phyloP scores from a whole-genome alignment of 208 protist species.

The Dictyostelium gargantuum region DNA sequence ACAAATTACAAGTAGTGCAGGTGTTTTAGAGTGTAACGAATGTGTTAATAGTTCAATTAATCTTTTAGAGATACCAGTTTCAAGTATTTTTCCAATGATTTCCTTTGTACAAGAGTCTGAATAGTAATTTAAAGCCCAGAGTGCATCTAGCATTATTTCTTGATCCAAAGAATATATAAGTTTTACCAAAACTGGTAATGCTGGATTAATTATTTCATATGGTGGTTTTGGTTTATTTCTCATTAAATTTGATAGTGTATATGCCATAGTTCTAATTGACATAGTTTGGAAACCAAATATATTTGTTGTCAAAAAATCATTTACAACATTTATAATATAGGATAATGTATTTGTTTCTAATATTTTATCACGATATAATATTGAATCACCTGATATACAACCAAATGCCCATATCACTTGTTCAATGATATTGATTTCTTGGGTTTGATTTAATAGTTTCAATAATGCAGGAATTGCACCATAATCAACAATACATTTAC shows the following conservation, averaged over 20 bases:
- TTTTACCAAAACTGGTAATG: slow-evolving; percentile 90
- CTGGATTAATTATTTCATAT: slow-evolving; percentile 80
- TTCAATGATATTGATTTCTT: slow-evolving; percentile 96
- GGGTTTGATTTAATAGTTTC: slow-evolving; percentile 89
- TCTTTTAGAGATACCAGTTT: background rate
- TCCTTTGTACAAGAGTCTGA: slow-evolving; percentile 55
- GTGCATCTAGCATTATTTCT: slow-evolving; percentile 72
- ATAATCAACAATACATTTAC: slow-evolving; percentile 89
- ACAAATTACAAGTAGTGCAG: slow-evolving; percentile 96
- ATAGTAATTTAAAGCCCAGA: slow-evolving; percentile 72
- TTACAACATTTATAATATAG: slow-evolving; percentile 88
- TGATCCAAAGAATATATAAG: slow-evolving; percentile 92
- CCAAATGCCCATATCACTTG: slow-evolving; percentile 98
- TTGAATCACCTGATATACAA: slow-evolving; percentile 98
- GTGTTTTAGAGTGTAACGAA: slow-evolving; percentile 66
- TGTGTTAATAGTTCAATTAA: slow-evolving; percentile 40
- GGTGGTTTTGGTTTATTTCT: slow-evolving; percentile 94
- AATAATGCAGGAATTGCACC: slow-evolving; percentile 96
- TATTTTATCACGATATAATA: slow-evolving; percentile 92
- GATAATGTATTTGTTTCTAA: slow-evolving; percentile 88
- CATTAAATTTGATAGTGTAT: slow-evolving; percentile 98
- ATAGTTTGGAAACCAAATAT: slow-evolving; percentile 72
- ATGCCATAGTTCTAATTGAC: slow-evolving; percentile 94
- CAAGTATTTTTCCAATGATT: slow-evolving; percentile 62
- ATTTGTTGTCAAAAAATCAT: slow-evolving; percentile 76